Conservation (phyloP, 352 stramenopile species). For the Phytophthora melonis region DNA sequence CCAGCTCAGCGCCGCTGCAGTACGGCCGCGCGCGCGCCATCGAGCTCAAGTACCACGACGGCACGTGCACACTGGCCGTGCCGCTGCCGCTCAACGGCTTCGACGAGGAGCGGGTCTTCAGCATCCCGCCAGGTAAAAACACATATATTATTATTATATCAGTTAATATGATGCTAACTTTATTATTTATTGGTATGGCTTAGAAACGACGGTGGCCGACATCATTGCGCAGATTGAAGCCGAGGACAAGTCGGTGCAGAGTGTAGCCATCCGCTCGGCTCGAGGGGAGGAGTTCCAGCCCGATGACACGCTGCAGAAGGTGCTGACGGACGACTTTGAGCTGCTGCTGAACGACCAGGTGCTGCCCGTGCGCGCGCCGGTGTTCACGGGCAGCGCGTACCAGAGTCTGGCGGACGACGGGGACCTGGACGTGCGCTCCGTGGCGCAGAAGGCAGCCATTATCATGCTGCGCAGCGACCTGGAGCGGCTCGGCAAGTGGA, state of each 20-base stretch:
- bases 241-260: constrained; percentile 78
- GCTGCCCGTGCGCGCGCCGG: constrained; percentile 72
- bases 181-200: background rate
- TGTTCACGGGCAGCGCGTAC: constrained; percentile 81
- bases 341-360: constrained; percentile 83
- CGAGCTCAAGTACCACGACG: constrained; percentile 86
- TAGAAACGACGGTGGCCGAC: constrained; percentile 79
- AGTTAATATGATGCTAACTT: background rate
- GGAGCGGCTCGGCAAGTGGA: constrained; percentile 81
- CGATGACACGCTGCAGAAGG: constrained; percentile 69
- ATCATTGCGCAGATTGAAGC: constrained; percentile 81
- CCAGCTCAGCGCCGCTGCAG: constrained; percentile 27
- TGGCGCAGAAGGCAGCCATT: constrained; percentile 83
- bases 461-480: constrained; percentile 80
- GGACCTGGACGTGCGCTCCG: constrained; percentile 80
- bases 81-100: constrained; percentile 82
- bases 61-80: constrained; percentile 76
- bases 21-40: constrained; percentile 52
- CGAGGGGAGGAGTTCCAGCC: constrained; percentile 67
- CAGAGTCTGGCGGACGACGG: constrained; percentile 75
- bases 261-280: constrained; percentile 70
- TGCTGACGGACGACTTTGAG: constrained; percentile 87
- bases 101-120: constrained; percentile 84
- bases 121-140: constrained; percentile 61
- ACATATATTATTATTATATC: background rate